A percentile compares a stretch with the other conserved stretches of the same genome.
Conservation (phyloP, 257 asterid genomes). For the Craterostigma plantagineum region DNA sequence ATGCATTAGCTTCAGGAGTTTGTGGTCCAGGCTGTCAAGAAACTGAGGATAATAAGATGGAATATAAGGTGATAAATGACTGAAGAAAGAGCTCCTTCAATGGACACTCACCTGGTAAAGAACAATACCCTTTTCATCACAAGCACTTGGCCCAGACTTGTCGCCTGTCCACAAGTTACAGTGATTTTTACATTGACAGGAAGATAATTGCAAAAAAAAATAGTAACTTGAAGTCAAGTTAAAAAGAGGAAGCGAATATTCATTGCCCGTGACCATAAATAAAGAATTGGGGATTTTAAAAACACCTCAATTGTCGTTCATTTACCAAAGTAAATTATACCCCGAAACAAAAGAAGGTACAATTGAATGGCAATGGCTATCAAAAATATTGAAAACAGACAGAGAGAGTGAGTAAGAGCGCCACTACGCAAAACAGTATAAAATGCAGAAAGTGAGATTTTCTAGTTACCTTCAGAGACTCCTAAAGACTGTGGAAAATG, state of each 20-base stretch:
- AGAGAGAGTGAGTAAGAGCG: no score
- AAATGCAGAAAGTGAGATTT: no score
- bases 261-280: conserved; percentile 6
- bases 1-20: conserved; percentile 33
- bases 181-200: not conserved
- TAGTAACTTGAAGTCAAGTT: not conserved
- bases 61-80: conserved; percentile 3
- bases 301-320: no score
- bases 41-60: conserved; percentile 11
- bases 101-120: conserved; percentile 50
- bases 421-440: no score
- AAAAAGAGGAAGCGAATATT: not conserved
- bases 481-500: conserved; percentile 26
- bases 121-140: conserved; percentile 74
- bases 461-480: conserved; percentile 41
- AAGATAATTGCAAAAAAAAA: not conserved
- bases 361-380: no score
- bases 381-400: no score
- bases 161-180: conserved; percentile 34
- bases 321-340: no score
- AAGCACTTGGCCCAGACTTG: conserved; percentile 21
- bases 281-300: conserved; percentile 1
- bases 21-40: conserved; percentile 51
- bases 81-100: conserved; percentile 9
- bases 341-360: no score